Evolutionary conservation across 2,329 filamentous ascomycete species (phyloP), one percentile per base, ranked within the genome.

Genomic region (Alternaria tenuissima): DNA sequence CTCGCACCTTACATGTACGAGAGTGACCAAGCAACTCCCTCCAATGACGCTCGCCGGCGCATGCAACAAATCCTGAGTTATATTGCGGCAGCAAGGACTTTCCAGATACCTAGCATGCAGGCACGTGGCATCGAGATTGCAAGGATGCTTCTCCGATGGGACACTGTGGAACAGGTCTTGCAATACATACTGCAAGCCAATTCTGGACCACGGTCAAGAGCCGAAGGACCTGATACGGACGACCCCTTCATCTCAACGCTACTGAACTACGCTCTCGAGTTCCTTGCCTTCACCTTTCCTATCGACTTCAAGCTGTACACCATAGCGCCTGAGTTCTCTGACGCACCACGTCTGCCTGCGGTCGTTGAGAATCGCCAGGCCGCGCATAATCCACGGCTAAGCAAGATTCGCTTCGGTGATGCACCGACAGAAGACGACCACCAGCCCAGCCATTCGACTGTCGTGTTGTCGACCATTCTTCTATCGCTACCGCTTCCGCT

Each of bases 371-470:
- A 75, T 58, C 75, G 76, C 24, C 67, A 77, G 6, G 70, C 77
- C 11, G 72, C 74, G 4, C 80, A 81, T 52, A 81, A 87, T 52
- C 83, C 84, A 39, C 85, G 88, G 26, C 80, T 91, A 11, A 86
- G 84, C 62, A 85, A 83, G 62, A 91, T 93, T 53, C 87, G 88
- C 61, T 93, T 93, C 69, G 90, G 90, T n/a, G 89, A 92, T 65
- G 79, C 89, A 20, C 80, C 86, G 3, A 67, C 73, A 2, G 80
- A 80, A 26, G 78, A 83, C 34, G 79, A 82, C 11, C 68, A 73
- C 30, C 74, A 78, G 39, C 69, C 77, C 11, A 77, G 74, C 20
- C 67, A 68, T 51, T 64, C 82, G 30, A 82, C 84, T 24, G 81
- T 82, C 0, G 77, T 85, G 0, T 79, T 93, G 5, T 93, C 91